These are phyloP conservation scores for Beauveria caledonica DNA, from an alignment of 2,329 filamentous ascomycete genomes.

Conservation along the genomic window DNA sequence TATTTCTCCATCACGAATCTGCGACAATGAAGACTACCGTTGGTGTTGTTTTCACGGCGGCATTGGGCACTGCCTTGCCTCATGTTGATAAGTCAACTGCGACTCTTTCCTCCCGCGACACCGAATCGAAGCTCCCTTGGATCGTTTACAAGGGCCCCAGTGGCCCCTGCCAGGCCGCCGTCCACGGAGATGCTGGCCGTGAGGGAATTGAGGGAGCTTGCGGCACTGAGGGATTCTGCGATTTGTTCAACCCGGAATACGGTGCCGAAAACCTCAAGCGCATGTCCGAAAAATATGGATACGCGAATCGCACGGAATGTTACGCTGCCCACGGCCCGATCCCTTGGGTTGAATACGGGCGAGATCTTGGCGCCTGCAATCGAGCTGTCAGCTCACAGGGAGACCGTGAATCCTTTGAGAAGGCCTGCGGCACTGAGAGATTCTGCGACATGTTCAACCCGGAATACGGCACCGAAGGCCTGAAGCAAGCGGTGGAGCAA, in stretches of 20 bases:
- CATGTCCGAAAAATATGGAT: neutral
- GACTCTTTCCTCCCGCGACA: neutral
- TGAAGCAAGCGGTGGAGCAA: neutral
- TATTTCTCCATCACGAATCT: neutral
- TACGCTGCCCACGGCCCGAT: neutral
- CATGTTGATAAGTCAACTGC: neutral
- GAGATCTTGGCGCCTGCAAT: neutral
- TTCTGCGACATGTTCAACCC: neutral
- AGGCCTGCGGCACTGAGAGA: neutral
- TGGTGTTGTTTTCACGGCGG: neutral
- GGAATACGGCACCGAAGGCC: neutral
- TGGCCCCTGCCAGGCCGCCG: neutral
- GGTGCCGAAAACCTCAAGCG: neutral
- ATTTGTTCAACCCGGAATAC: neutral
- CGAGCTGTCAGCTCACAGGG: neutral
- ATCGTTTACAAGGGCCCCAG: neutral
- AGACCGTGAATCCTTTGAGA: neutral
- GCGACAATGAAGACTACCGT: neutral
- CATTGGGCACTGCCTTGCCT: neutral
- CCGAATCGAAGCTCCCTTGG: neutral
- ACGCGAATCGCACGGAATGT: neutral
- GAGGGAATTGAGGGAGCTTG: neutral
- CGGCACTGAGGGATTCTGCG: neutral
- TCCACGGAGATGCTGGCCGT: neutral
- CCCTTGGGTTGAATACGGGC: neutral